Percentiles rank a stretch among this genome's conserved stretches.
phyloP scores from a whole-genome alignment of 164 flowering plant species.

The Berberis vulgaris region DNA sequence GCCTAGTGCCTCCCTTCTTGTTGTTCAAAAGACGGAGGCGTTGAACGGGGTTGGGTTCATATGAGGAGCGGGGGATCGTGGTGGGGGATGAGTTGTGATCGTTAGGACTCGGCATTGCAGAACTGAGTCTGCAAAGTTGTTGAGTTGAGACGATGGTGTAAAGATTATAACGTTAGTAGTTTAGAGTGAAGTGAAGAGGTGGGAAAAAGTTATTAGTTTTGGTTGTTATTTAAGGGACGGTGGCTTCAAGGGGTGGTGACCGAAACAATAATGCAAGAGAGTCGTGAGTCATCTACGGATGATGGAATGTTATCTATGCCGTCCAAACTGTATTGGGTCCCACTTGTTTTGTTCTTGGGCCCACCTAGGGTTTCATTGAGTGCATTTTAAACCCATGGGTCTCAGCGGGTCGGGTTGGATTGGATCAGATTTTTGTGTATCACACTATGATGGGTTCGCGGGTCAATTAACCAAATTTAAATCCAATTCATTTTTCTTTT shows the following conservation, averaged over 20 bases:
- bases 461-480: no score
- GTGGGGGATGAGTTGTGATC: not conserved
- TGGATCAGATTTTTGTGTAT: no score
- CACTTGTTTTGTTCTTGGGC: no score
- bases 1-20: not conserved
- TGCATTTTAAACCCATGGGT: no score
- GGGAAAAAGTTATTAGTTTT: not conserved
- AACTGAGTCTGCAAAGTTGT: slow-evolving; percentile 1
- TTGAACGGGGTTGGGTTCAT: not conserved
- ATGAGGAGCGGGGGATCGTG: not conserved
- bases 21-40: not conserved
- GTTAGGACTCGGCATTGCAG: not conserved
- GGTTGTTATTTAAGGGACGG: not conserved
- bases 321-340: no score
- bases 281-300: no score
- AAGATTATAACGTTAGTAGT: not conserved
- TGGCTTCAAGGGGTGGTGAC: not conserved
- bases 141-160: not conserved
- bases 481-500: no score
- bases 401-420: no score
- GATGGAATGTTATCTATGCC: no score
- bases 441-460: no score
- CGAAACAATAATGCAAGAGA: no score
- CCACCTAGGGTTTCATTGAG: no score
- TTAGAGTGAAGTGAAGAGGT: not conserved